phyloP scores from a whole-genome alignment of 306 rosid genomes.

The Medicago lupulina region DNA sequence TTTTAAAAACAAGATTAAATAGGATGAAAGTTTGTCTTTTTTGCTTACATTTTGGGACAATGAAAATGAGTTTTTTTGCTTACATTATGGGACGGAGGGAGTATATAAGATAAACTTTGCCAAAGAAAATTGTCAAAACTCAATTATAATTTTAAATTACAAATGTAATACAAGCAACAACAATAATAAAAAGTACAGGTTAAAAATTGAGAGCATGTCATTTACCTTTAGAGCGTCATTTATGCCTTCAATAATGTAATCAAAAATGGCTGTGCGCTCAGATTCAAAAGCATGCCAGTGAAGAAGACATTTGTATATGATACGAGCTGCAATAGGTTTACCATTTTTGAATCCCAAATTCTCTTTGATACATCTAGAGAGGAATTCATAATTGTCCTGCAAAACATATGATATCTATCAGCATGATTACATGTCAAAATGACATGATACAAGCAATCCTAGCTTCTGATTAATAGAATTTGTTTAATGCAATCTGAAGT shows the following conservation, averaged over 20 bases:
- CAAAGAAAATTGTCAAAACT: constrained; percentile 16
- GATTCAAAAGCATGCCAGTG: constrained; percentile 99
- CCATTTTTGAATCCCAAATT: constrained; percentile 84
- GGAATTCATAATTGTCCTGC: constrained; percentile 91
- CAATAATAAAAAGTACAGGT: background rate
- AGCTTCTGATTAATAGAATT: constrained; percentile 22
- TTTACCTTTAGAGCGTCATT: constrained; percentile 85
- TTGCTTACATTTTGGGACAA: too few relatives aligned
- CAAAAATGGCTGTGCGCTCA: constrained; percentile 92
- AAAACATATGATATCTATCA: constrained; percentile 35
- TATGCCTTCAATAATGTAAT: constrained; percentile 87
- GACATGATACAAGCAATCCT: constrained; percentile 14
- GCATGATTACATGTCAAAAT: constrained; percentile 20
- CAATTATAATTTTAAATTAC: constrained; percentile 22
- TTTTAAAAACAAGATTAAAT: too few relatives aligned
- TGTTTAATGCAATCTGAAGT: constrained; percentile 12
- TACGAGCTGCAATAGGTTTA: constrained; percentile 86
- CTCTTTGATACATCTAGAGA: constrained; percentile 86
- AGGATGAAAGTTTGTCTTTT: too few relatives aligned
- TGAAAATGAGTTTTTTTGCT: too few relatives aligned
- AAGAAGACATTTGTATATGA: constrained; percentile 90
- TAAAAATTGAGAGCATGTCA: constrained; percentile 27
- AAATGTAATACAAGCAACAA: constrained; percentile 26
- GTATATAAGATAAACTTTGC: constrained; percentile 4
- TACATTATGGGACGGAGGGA: too few relatives aligned